Evolutionary conservation across 1,139 yeast genomes (phyloP).

Genomic region (Scheffersomyces titani): DNA sequence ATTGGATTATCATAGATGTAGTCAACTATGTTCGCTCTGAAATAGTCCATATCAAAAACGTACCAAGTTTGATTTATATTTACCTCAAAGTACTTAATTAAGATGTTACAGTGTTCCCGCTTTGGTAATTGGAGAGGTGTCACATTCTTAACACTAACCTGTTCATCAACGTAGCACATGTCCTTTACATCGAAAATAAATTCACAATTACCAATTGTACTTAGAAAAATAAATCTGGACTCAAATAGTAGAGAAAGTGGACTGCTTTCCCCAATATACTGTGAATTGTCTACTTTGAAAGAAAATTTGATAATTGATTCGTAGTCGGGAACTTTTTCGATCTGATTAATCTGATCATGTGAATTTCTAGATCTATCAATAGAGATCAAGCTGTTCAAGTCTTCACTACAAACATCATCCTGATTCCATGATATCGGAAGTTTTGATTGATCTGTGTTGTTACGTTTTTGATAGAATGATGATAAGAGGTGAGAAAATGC

Average conservation of each 20-base stretch:
- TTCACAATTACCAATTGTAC: not conserved
- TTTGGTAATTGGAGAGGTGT: slow-evolving; percentile 27
- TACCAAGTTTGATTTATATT: slow-evolving; percentile 38
- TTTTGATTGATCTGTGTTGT: not conserved
- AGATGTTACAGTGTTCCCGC: slow-evolving; percentile 12
- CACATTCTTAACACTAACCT: slow-evolving; percentile 16
- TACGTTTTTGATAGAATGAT: not conserved
- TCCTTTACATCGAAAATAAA: slow-evolving; percentile 3
- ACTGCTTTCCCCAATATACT: not conserved
- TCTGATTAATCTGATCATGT: not conserved
- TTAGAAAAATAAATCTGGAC: not conserved
- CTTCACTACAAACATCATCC: not conserved
- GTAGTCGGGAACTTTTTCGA: not conserved
- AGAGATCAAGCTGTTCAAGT: not conserved
- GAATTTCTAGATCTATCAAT: not conserved
- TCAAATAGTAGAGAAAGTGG: not conserved
- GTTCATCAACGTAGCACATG: slow-evolving; percentile 26
- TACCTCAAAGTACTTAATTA: slow-evolving; percentile 28
- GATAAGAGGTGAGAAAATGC: not conserved
- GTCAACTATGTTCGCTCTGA: slow-evolving; percentile 22
- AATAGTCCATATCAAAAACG: slow-evolving; percentile 11
- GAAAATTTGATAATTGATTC: not conserved
- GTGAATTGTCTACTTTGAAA: not conserved
- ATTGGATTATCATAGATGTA: slow-evolving; percentile 29
- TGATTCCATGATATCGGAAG: not conserved